Conservation (phyloP, 306 rosid species). For the Rosa multiflora region DNA sequence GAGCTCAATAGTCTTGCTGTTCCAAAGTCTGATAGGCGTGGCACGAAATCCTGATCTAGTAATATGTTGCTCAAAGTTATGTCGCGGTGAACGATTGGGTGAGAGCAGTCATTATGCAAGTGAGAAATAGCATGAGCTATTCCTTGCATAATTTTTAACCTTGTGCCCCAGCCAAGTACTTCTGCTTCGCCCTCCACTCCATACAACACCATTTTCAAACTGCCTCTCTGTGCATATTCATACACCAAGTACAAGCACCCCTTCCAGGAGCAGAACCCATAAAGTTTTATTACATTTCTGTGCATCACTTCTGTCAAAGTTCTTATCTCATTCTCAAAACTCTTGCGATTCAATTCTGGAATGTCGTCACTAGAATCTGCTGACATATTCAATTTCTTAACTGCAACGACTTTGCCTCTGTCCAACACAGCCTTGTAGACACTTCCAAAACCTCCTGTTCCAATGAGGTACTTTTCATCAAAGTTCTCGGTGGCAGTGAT, state of each 20-base stretch:
- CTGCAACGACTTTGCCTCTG: not conserved
- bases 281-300: conserved; percentile 57
- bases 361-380: not conserved
- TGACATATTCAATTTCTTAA: not conserved
- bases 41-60: conserved; percentile 42
- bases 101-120: conserved; percentile 57
- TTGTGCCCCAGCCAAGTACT: conserved; percentile 40
- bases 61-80: conserved; percentile 51
- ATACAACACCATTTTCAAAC: conserved; percentile 33
- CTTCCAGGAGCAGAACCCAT: conserved; percentile 48
- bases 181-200: not conserved
- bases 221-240: conserved; percentile 49
- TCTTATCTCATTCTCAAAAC: conserved; percentile 16
- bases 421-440: conserved; percentile 48
- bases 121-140: conserved; percentile 57
- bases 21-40: conserved; percentile 63
- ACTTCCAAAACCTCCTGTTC: conserved; percentile 66
- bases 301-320: conserved; percentile 56
- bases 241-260: conserved; percentile 47
- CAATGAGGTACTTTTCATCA: conserved; percentile 52
- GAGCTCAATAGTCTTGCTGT: conserved; percentile 45
- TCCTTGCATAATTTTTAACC: conserved; percentile 50
- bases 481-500: conserved; percentile 49
- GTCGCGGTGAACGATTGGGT: conserved; percentile 50
- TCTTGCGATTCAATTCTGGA: not conserved